These are phyloP conservation scores for Liriodendron chinense DNA, from an alignment of 164 flowering plant genomes.

Conservation along the genomic window DNA sequence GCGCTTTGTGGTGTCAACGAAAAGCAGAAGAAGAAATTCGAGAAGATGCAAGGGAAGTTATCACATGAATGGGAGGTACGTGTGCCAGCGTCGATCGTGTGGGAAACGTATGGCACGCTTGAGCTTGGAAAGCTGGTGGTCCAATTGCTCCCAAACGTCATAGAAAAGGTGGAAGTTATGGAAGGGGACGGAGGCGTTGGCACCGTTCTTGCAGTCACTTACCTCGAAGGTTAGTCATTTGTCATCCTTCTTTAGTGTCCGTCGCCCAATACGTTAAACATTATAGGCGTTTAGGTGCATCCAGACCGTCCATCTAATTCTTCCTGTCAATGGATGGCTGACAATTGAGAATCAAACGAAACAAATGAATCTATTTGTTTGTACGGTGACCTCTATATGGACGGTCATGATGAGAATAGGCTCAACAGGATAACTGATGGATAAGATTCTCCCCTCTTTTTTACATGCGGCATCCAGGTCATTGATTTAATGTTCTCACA, in stretches of 20 bases:
- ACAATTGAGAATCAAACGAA: too few species aligned
- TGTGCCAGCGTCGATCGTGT: conserved; percentile 4
- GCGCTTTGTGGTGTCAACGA: too few species aligned
- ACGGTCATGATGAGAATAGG: too few species aligned
- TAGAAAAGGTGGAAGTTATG: not conserved
- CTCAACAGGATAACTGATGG: too few species aligned
- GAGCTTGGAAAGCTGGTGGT: conserved; percentile 1
- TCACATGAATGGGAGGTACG: conserved; percentile 4
- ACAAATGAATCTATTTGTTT: too few species aligned
- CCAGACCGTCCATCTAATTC: too few species aligned
- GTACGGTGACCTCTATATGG: too few species aligned
- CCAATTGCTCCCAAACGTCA: conserved; percentile 5
- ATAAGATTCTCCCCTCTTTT: too few species aligned
- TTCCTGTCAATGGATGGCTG: too few species aligned
- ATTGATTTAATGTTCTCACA: too few species aligned
- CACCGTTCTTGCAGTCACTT: not conserved
- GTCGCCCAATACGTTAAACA: not conserved
- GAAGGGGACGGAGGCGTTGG: conserved; percentile 3
- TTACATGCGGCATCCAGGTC: too few species aligned
- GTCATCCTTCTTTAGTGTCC: not conserved
- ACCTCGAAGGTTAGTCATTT: not conserved
- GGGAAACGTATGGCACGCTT: conserved; percentile 11
- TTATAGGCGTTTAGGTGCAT: not conserved
- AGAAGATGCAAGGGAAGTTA: conserved; percentile 8
- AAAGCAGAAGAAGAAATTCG: too few species aligned